phyloP scores from a whole-genome alignment of 176 grass and related monocot genomes.

The Oryza coarctata region DNA sequence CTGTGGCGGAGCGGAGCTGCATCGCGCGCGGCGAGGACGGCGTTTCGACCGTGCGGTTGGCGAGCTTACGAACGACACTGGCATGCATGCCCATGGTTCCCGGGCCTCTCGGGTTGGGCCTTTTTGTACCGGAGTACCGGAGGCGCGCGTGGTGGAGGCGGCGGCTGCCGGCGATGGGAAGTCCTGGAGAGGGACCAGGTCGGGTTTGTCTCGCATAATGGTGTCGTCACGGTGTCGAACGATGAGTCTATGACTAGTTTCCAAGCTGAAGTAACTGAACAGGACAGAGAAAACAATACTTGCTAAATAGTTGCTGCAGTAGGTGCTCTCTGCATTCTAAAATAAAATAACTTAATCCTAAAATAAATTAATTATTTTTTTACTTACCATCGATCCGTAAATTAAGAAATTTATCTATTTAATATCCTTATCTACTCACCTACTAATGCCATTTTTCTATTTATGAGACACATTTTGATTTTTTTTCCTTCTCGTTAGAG shows the following conservation, averaged over 20 bases:
- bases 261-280: background rate
- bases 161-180: background rate
- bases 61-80: background rate
- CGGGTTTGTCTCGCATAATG: background rate
- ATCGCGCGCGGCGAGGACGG: conserved; percentile 6
- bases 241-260: background rate
- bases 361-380: no score
- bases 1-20: conserved; percentile 30
- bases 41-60: background rate
- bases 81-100: conserved; percentile 17
- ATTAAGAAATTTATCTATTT: no score
- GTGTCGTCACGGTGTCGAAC: conserved; percentile 36
- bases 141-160: background rate
- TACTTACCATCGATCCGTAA: no score
- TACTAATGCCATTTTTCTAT: no score
- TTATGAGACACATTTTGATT: no score
- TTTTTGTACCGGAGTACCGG: background rate
- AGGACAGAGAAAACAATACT: background rate
- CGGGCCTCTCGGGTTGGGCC: background rate
- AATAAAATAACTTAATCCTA: no score
- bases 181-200: background rate
- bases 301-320: no score
- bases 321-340: no score
- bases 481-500: no score
- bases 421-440: no score